These are phyloP conservation scores for Aspergillus mulundensis DNA, from an alignment of 495 filamentous ascomycete genomes.

Conservation along the genomic window DNA sequence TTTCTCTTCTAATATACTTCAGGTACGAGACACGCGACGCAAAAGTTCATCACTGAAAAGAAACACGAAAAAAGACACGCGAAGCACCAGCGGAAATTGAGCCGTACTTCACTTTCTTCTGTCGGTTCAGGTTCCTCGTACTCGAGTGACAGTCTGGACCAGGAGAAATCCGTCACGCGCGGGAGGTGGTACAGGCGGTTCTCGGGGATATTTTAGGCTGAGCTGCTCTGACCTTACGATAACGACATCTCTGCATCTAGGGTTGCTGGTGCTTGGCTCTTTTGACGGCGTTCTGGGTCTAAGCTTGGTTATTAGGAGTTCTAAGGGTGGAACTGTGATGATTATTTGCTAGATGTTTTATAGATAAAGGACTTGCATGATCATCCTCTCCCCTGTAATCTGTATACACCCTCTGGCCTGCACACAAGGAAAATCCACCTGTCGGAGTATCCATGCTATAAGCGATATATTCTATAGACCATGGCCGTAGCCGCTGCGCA, in stretches of 20 bases:
- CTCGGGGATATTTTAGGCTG: slow-evolving; percentile 15
- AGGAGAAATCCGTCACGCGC: slow-evolving; percentile 16
- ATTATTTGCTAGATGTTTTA: no score
- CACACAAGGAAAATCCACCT: no score
- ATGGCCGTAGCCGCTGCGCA: no score
- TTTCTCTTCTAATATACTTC: no score
- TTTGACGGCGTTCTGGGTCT: background rate
- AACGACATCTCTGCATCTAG: background rate
- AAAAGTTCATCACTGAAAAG: slow-evolving; percentile 35
- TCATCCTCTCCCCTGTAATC: no score
- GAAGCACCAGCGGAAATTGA: slow-evolving; percentile 27
- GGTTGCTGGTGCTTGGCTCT: background rate
- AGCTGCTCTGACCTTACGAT: background rate
- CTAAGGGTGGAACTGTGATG: background rate
- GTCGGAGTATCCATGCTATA: no score
- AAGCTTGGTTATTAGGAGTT: background rate
- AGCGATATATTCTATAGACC: no score
- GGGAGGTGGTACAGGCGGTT: slow-evolving; percentile 37
- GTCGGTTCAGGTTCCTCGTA: slow-evolving; percentile 2
- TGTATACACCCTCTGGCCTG: no score
- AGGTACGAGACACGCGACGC: slow-evolving; percentile 39
- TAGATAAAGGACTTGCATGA: no score
- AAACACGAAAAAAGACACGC: slow-evolving; percentile 34
- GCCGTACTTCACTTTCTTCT: slow-evolving; percentile 15
- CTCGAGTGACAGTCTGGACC: slow-evolving; percentile 14